Percentiles rank a stretch among this genome's conserved stretches.
Conservation (phyloP, 2,329 filamentous ascomycete species). For the Coniochaeta ligniaria region DNA sequence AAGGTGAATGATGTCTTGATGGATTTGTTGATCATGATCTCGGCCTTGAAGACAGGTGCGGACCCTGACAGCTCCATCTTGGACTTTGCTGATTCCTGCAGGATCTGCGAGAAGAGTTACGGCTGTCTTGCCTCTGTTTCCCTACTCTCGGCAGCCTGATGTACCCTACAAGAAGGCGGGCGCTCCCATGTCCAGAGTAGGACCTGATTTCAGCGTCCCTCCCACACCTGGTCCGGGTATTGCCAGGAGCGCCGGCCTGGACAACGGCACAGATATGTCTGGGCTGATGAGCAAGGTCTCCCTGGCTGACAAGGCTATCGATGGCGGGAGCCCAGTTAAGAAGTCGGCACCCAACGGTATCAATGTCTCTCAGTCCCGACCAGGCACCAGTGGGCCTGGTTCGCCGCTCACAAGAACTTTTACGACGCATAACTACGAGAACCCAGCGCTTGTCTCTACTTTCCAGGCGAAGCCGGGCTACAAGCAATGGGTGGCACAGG, state of each 20-base stretch:
- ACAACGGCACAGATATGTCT: constrained; percentile 64
- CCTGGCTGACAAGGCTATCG: constrained; percentile 35
- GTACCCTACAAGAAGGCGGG: constrained; percentile 94
- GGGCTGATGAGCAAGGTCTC: constrained; percentile 64
- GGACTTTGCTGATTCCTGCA: constrained; percentile 2
- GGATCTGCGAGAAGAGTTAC: constrained; percentile 82
- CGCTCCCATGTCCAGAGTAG: constrained; percentile 73
- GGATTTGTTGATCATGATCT: constrained; percentile 95
- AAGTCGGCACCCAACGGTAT: neutral
- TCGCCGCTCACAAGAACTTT: constrained; percentile 21
- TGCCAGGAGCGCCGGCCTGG: constrained; percentile 55
- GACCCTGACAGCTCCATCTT: neutral
- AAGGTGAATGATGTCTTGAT: constrained; percentile 94
- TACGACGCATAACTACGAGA: constrained; percentile 60
- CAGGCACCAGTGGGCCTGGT: neutral
- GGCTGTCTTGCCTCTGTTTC: constrained; percentile 89
- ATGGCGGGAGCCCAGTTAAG: constrained; percentile 16
- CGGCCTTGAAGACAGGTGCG: constrained; percentile 71
- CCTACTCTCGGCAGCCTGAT: constrained; percentile 93
- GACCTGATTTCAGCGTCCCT: constrained; percentile 89
- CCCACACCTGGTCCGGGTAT: constrained; percentile 71
- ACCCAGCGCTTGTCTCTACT: constrained; percentile 46
- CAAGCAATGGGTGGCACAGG: constrained; percentile 97
- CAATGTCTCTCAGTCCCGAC: constrained; percentile 15
- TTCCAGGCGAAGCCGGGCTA: constrained; percentile 84